Evolutionary conservation across 2,329 filamentous ascomycete genomes (phyloP).

Genomic region (Ceratocystis diversiconidia): DNA sequence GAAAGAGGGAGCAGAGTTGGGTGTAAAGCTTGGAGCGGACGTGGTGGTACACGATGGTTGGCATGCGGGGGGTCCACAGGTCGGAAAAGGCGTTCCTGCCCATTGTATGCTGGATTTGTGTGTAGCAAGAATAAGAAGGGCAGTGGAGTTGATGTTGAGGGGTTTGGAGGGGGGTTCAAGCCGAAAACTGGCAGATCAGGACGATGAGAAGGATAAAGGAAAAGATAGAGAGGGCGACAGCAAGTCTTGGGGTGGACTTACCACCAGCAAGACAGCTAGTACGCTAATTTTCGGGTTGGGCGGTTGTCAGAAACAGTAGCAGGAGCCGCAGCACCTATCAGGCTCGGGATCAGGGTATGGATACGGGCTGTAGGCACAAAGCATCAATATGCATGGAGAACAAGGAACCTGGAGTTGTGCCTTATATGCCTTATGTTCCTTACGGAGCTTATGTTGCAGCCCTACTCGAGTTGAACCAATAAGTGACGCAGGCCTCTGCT

Average conservation of each 20-base stretch:
- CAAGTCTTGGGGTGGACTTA: neutral
- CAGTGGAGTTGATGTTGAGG: neutral
- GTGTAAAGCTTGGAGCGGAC: conserved; percentile 34
- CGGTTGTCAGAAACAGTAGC: neutral
- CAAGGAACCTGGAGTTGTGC: neutral
- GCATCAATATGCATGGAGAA: neutral
- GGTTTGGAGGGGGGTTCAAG: neutral
- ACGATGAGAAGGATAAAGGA: too few species aligned
- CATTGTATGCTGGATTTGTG: conserved; percentile 2
- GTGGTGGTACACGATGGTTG: conserved; percentile 38
- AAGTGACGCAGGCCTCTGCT: neutral
- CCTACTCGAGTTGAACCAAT: neutral
- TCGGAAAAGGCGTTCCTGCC: conserved; percentile 20
- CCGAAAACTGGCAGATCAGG: too few species aligned
- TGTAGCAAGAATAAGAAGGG: neutral
- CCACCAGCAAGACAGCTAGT: neutral
- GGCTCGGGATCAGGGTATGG: neutral
- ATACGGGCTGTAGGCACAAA: neutral
- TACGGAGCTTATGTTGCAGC: neutral
- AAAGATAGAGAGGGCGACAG: too few species aligned
- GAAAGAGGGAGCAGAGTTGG: conserved; percentile 38
- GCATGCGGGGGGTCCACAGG: conserved; percentile 53
- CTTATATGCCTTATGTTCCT: too few species aligned
- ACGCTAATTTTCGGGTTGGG: neutral
- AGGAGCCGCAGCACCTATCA: neutral